These are phyloP conservation scores for Tolypocladium guangdongense DNA, from an alignment of 2,329 filamentous ascomycete genomes.

Conservation along the genomic window DNA sequence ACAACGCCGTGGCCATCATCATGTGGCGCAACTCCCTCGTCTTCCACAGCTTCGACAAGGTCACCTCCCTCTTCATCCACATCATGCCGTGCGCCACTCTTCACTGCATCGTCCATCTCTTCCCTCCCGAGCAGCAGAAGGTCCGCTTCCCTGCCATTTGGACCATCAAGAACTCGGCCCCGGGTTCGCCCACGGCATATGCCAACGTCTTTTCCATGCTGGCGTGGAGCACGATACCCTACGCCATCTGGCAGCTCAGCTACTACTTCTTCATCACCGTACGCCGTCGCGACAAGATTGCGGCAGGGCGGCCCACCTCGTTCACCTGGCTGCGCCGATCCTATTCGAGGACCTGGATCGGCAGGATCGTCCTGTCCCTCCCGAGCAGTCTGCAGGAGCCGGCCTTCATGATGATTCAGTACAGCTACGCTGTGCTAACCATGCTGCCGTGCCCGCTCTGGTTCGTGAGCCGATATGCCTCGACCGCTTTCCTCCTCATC, in stretches of 20 bases:
- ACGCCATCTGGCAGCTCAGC: constrained; percentile 80
- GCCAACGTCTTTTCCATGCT: constrained; percentile 73
- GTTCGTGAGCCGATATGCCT: constrained; percentile 83
- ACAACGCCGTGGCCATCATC: constrained; percentile 94
- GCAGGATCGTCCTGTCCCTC: constrained; percentile 69
- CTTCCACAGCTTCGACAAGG: constrained; percentile 97
- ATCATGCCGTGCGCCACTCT: constrained; percentile 96
- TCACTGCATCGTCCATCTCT: constrained; percentile 82
- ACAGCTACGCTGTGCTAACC: constrained; percentile 77
- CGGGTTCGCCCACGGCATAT: constrained; percentile 71
- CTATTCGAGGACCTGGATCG: constrained; percentile 83
- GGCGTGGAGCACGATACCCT: constrained; percentile 86
- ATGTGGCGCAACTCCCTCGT: constrained; percentile 99
- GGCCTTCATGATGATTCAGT: constrained; percentile 95
- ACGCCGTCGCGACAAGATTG: constrained; percentile 89
- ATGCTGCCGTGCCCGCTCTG: constrained; percentile 92
- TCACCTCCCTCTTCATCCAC: constrained; percentile 96
- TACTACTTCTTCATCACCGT: constrained; percentile 97
- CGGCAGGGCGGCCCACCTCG: constrained; percentile 85
- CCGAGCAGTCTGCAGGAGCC: constrained; percentile 70
- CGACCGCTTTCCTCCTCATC: constrained; percentile 60
- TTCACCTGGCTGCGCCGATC: constrained; percentile 95
- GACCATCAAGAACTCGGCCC: constrained; percentile 58
- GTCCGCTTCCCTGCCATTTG: constrained; percentile 75
- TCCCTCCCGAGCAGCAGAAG: constrained; percentile 53